These are phyloP conservation scores for Ustilago trichophora DNA, from an alignment of 1,284 basidiomycete species.

Conservation along the genomic window DNA sequence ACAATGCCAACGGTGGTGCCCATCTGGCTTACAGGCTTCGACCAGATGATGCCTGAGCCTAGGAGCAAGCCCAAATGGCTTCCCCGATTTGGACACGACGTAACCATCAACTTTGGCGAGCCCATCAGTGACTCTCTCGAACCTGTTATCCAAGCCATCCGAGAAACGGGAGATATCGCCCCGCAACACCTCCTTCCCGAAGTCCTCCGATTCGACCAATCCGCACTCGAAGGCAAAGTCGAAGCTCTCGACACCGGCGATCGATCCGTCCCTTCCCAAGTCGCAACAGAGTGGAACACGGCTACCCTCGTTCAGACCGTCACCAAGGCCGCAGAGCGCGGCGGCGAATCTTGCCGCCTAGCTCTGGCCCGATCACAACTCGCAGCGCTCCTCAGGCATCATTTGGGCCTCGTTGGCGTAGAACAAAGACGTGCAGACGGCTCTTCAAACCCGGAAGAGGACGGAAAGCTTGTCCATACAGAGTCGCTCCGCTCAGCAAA, in stretches of 20 bases:
- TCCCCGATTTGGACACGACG: slow-evolving; percentile 52
- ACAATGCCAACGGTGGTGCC: slow-evolving; percentile 81
- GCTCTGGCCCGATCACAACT: slow-evolving; percentile 34
- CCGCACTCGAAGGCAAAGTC: not conserved
- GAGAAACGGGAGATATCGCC: slow-evolving; percentile 4
- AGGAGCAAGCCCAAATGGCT: slow-evolving; percentile 52
- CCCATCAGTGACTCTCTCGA: slow-evolving; percentile 38
- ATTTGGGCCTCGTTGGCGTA: slow-evolving; percentile 19
- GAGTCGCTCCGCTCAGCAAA: slow-evolving; percentile 20
- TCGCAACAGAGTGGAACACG: slow-evolving; percentile 28
- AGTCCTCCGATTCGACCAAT: not conserved
- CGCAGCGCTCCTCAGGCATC: slow-evolving; percentile 23
- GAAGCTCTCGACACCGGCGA: not conserved
- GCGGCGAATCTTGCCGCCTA: not conserved
- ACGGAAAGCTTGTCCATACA: slow-evolving; percentile 15
- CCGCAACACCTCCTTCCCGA: slow-evolving; percentile 26
- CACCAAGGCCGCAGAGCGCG: not conserved
- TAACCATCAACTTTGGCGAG: slow-evolving; percentile 58
- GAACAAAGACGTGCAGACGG: slow-evolving; percentile 21
- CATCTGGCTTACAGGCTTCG: slow-evolving; percentile 83
- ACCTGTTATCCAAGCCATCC: slow-evolving; percentile 22
- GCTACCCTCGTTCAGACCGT: slow-evolving; percentile 7
- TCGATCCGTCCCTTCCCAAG: slow-evolving; percentile 13
- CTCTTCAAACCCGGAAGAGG: slow-evolving; percentile 12
- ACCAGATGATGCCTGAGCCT: slow-evolving; percentile 63